Evolutionary conservation across 2,329 filamentous ascomycete species (phyloP).

Genomic region (Stagonosporopsis chrysanthemi): DNA sequence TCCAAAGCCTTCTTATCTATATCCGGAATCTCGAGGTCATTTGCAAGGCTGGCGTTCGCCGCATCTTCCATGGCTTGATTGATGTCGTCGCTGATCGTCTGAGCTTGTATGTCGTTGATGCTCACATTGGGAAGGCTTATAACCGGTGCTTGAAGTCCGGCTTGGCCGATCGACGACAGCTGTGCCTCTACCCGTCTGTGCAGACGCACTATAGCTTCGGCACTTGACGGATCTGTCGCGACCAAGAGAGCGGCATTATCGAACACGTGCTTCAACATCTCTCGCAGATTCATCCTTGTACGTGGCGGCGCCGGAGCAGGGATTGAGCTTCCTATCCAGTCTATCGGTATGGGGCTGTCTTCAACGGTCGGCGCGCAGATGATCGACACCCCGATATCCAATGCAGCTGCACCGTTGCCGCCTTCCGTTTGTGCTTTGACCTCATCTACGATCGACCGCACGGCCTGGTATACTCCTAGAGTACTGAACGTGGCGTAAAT

Average conservation of each 20-base stretch:
- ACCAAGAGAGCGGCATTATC: constrained; percentile 66
- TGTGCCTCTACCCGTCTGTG: constrained; percentile 72
- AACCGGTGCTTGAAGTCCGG: constrained; percentile 32
- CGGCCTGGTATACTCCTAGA: constrained; percentile 66
- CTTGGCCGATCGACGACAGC: constrained; percentile 50
- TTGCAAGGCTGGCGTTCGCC: constrained; percentile 41
- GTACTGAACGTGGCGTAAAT: constrained; percentile 68
- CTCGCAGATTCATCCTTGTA: constrained; percentile 63
- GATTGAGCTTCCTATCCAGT: constrained; percentile 43
- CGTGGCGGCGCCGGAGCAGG: constrained; percentile 36
- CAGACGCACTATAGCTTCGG: constrained; percentile 69
- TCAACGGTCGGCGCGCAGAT: constrained; percentile 68
- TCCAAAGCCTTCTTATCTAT: constrained; percentile 46
- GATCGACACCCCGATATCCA: constrained; percentile 74
- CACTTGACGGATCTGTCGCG: constrained; percentile 63
- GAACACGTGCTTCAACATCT: constrained; percentile 65
- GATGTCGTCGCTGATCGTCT: constrained; percentile 40
- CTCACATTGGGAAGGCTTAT: constrained; percentile 40
- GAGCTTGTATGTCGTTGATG: constrained; percentile 37
- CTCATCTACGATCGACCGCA: constrained; percentile 72
- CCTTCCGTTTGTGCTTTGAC: constrained; percentile 67
- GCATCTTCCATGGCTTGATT: constrained; percentile 49
- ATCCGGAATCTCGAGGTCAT: constrained; percentile 39
- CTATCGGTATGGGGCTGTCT: constrained; percentile 47
- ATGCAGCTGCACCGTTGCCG: constrained; percentile 66